Base-by-base conservation (phyloP, 192 early-diverging fungal genomes). In the Linnemannia hyalina region DNA sequence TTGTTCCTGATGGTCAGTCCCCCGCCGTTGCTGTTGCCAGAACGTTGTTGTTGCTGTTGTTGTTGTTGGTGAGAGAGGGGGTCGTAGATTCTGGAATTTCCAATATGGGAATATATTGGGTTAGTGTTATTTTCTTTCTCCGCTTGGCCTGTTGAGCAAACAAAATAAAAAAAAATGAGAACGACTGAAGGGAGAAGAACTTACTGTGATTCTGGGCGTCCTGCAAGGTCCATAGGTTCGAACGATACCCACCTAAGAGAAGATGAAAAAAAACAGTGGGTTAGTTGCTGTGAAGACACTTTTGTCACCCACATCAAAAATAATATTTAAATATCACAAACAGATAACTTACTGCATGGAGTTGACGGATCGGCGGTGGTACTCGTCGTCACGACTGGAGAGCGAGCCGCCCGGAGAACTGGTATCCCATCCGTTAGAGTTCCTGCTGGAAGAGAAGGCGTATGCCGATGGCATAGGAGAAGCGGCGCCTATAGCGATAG, bases 211-310 rank as follows among this genome's bases (percentile, higher is more conserved):
- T 86, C 84, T 40, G 84, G 84, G 16, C 79, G 78, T 44, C 38
- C 69, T 4, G 46, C 35, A 3, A 77, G 47, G n/a, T 86, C 84
- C 11, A 41, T 49, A 4, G 84, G 79, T 23, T 86, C 84, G 47
- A 81, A 86, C 18, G 78, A 80, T 4, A 86, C 84, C 84, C 84
- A 86, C 54, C 82, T 85, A 78, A 20, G 26, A 41, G 38, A 72
- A 57, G n/a, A 8, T 41, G 32, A 76, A 65, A 32, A 4, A 54
- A 71, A 20, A 35, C 35, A 35, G 35, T 35, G 65, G 32, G 65
- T 68, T 15, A 68, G 1, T 18, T 68, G 13, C 35, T 68, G 5
- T 35, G 4, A 29, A 29, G 63, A 65, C 6, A 22, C 32, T 5
- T 42, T 71, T 42, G 40, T 38, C 15, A 5, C 4, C 16, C 16